Base-by-base conservation (phyloP, 2,329 filamentous ascomycete genomes). In the Botrytis galanthina region DNA sequence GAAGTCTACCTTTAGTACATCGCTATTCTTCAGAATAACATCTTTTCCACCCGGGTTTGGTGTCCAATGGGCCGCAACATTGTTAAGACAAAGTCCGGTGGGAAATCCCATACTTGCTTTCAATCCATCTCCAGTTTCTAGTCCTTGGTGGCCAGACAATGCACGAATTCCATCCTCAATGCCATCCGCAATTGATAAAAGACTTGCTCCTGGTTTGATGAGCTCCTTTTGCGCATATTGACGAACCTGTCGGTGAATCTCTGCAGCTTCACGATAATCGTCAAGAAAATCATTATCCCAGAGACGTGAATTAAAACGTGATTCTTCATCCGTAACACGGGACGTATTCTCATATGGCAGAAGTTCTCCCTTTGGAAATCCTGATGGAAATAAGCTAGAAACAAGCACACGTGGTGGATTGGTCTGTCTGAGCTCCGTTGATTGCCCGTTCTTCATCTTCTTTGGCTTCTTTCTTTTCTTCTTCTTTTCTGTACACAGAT, bases 1-100 rank as follows among this genome's bases (percentile, higher is more conserved):
- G 79, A 94, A 93, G 79, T 95, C 92, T 12, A 95, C 90, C 82
- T 93, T 95, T 87, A 95, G 88, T 51, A 97, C 92, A 80, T 97
- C 93, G 75, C 89, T 87, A 75, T 91, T 82, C 80, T 92, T 85
- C 74, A 96, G 84, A 48, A 94, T 83, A 78, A 92, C 88, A 81
- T 94, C 93, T 82, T 90, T 91, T 79, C 87, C 83, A 2, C 87
- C 86, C 1, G 87, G 84, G 76, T 88, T 89, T 10, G 87, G 87
- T 1, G 86, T 88, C 77, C 83, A 89, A 79, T 89, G 87, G 10
- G 87, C 87, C 22, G 84, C 86, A 60, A 83, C 82, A 75, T 88
- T 83, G 75, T 89, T 88, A 71, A 89, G 77, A 73, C 83, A 85
- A 37, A 89, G 77, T 0, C 87, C 87, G 5, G 86, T 88, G 0